Evolutionary conservation across 495 filamentous ascomycete genomes (phyloP).

Genomic region (Aspergillus wentii): DNA sequence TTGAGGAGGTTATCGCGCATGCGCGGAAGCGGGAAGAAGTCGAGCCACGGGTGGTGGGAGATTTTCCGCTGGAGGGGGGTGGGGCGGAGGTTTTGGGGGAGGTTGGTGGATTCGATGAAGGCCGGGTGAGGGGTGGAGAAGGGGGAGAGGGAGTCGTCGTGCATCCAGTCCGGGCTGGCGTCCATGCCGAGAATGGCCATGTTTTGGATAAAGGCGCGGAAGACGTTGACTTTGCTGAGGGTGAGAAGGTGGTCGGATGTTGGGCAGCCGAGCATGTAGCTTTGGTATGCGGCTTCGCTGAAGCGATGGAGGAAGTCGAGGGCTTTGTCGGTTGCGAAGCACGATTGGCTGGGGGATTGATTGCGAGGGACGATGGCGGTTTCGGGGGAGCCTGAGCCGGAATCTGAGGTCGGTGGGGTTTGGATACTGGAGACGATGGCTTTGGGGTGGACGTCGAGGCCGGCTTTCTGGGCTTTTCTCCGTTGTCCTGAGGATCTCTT

Average conservation of each 20-base stretch:
- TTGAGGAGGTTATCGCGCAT: constrained; percentile 48
- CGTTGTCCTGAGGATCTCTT: constrained; percentile 14
- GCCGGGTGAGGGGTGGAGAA: constrained; percentile 16
- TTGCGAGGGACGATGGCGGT: too few species aligned
- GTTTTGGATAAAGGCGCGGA: constrained; percentile 28
- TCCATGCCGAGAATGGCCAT: constrained; percentile 17
- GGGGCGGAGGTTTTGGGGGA: constrained; percentile 40
- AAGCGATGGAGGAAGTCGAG: constrained; percentile 15
- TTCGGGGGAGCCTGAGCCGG: too few species aligned
- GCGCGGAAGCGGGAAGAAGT: constrained; percentile 45
- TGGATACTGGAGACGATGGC: neutral
- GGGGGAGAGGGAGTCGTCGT: constrained; percentile 28
- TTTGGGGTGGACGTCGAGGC: constrained; percentile 4
- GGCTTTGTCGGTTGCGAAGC: neutral
- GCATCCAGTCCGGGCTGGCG: constrained; percentile 16
- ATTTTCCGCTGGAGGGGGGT: constrained; percentile 37
- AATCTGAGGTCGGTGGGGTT: too few species aligned
- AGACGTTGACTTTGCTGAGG: constrained; percentile 38
- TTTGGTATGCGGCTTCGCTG: constrained; percentile 23
- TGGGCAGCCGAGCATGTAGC: constrained; percentile 25
- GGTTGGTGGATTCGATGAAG: constrained; percentile 6
- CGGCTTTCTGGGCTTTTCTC: constrained; percentile 8
- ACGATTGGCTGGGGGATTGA: neutral
- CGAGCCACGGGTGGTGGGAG: constrained; percentile 49
- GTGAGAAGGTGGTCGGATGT: constrained; percentile 36